These are phyloP conservation scores for Clonostachys solani DNA, from an alignment of 2,329 filamentous ascomycete species.

Conservation along the genomic window DNA sequence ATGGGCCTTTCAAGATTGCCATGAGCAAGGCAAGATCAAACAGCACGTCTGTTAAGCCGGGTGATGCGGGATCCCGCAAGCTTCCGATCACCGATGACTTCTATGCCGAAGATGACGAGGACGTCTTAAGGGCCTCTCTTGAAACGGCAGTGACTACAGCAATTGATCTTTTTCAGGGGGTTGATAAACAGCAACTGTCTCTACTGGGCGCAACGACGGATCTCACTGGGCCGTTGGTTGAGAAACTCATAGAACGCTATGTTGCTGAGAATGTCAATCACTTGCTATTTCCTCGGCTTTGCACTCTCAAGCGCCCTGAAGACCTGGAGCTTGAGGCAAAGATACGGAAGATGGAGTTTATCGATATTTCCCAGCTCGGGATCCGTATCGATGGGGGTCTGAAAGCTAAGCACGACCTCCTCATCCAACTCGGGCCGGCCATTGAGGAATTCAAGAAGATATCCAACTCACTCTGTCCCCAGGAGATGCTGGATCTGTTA, in stretches of 20 bases:
- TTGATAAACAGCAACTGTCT: constrained; percentile 93
- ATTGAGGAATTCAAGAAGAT: constrained; percentile 90
- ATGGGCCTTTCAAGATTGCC: constrained; percentile 50
- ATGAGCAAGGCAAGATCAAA: constrained; percentile 51
- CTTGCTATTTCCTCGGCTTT: constrained; percentile 79
- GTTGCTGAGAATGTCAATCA: constrained; percentile 91
- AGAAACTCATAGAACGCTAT: constrained; percentile 92
- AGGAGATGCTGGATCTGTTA: constrained; percentile 83
- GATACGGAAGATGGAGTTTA: constrained; percentile 86
- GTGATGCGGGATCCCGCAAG: constrained; percentile 22
- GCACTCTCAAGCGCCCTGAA: constrained; percentile 71
- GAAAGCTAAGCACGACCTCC: constrained; percentile 76
- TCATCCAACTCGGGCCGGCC: constrained; percentile 69
- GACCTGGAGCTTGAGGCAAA: constrained; percentile 86
- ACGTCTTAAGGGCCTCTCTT: constrained; percentile 80
- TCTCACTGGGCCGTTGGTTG: constrained; percentile 85
- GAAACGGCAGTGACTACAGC: constrained; percentile 91
- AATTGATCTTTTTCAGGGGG: constrained; percentile 91
- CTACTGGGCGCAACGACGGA: constrained; percentile 89
- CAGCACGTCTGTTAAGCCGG: constrained; percentile 30
- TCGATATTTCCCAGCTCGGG: constrained; percentile 93
- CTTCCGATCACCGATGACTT: constrained; percentile 57
- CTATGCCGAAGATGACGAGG: constrained; percentile 85
- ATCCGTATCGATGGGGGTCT: constrained; percentile 78
- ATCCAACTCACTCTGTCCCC: constrained; percentile 69